Evolutionary conservation across 2,329 filamentous ascomycete species (phyloP).

Genomic region (Drechslerella stenobrocha): DNA sequence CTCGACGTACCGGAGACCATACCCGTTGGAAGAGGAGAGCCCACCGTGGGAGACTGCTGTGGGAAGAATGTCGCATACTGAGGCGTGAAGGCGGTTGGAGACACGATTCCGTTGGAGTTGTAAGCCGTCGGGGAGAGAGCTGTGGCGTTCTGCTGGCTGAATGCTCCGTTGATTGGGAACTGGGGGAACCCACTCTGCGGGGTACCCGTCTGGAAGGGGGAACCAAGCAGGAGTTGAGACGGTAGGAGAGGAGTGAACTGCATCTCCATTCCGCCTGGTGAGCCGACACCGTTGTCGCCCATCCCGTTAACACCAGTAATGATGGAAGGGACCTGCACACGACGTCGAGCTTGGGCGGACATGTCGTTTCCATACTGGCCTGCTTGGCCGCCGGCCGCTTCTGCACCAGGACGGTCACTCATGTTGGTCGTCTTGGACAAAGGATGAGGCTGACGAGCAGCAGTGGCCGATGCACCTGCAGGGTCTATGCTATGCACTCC

Average conservation of each 20-base stretch:
- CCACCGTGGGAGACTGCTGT: constrained; percentile 77
- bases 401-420: constrained; percentile 61
- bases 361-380: constrained; percentile 88
- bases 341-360: constrained; percentile 79
- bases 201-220: constrained; percentile 93
- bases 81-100: constrained; percentile 77
- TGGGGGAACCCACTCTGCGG: constrained; percentile 89
- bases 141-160: constrained; percentile 76
- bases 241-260: constrained; percentile 96
- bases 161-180: constrained; percentile 80
- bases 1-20: constrained; percentile 88
- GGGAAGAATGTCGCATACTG: constrained; percentile 74
- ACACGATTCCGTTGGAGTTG: constrained; percentile 71
- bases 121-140: constrained; percentile 81
- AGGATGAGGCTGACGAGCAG: constrained; percentile 68
- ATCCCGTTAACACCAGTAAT: constrained; percentile 72
- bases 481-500: constrained; percentile 82
- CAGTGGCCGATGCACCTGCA: constrained; percentile 60
- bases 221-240: constrained; percentile 89
- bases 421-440: constrained; percentile 78
- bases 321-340: constrained; percentile 81
- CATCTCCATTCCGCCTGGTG: constrained; percentile 93
- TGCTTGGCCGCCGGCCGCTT: constrained; percentile 82
- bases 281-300: constrained; percentile 73
- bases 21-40: constrained; percentile 75